Evolutionary conservation across 306 rosid genomes (phyloP).

Genomic region (Sicyos baderoa): DNA sequence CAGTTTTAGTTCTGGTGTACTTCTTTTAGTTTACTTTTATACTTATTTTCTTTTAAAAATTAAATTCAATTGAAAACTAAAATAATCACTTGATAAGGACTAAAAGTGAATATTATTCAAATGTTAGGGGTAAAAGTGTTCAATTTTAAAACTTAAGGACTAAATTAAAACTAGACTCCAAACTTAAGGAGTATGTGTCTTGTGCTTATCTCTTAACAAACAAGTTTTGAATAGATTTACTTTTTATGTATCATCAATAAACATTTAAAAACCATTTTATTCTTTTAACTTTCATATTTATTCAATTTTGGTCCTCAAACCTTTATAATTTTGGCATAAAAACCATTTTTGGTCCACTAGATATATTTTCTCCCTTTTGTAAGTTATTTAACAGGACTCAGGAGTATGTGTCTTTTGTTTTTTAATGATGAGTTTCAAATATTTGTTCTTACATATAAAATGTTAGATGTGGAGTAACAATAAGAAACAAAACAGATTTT

Average conservation of each 20-base stretch:
- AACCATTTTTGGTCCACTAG: background rate
- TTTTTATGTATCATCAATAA: background rate
- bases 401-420: too few species aligned
- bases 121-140: too few species aligned
- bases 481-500: background rate
- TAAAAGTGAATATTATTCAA: too few species aligned
- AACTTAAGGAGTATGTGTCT: background rate
- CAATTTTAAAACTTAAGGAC: too few species aligned
- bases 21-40: too few species aligned
- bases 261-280: background rate
- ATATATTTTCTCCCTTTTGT: background rate
- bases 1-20: too few species aligned
- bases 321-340: background rate
- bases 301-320: background rate
- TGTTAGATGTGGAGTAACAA: background rate
- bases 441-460: too few species aligned
- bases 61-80: too few species aligned
- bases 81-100: too few species aligned
- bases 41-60: too few species aligned
- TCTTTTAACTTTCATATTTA: background rate
- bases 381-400: background rate
- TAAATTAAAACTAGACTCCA: too few species aligned
- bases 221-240: background rate
- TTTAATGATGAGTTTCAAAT: too few species aligned
- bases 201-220: background rate